Conservation (phyloP, 148 eudicot species). For the Suaeda aralocaspica region DNA sequence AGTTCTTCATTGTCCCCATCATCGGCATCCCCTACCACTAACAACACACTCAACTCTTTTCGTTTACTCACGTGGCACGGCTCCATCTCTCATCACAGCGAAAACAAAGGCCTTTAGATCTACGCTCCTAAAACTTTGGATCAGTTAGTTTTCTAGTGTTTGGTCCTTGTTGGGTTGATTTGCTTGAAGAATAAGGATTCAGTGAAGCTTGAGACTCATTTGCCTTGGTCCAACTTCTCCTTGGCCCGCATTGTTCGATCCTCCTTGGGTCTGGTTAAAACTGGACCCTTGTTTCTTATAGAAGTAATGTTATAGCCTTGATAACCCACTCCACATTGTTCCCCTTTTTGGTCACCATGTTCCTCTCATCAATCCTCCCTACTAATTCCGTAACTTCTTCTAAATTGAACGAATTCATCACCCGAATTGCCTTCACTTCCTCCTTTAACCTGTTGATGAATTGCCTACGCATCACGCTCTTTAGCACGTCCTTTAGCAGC, state of each 20-base stretch:
- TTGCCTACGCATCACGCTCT: neutral
- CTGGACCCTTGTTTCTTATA: too few species aligned
- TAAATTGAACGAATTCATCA: neutral
- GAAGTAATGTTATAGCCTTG: neutral
- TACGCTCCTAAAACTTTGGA: neutral
- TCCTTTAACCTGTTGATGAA: neutral
- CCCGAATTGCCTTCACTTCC: neutral
- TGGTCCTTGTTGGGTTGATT: neutral
- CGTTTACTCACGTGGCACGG: neutral
- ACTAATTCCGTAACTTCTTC: neutral
- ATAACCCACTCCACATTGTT: too few species aligned
- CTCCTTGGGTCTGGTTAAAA: too few species aligned
- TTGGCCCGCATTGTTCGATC: too few species aligned
- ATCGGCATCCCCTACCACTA: neutral
- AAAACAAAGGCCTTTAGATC: neutral
- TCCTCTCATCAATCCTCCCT: too few species aligned
- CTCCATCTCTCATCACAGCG: neutral
- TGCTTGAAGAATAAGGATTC: neutral
- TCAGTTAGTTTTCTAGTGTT: neutral
- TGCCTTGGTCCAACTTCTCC: too few species aligned
- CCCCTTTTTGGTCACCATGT: too few species aligned
- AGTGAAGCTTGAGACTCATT: too few species aligned
- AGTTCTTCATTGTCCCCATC: neutral
- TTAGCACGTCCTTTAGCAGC: neutral
- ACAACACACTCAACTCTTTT: neutral